Conservation (phyloP, 352 stramenopile genomes). For the Pythium apleroticum region DNA sequence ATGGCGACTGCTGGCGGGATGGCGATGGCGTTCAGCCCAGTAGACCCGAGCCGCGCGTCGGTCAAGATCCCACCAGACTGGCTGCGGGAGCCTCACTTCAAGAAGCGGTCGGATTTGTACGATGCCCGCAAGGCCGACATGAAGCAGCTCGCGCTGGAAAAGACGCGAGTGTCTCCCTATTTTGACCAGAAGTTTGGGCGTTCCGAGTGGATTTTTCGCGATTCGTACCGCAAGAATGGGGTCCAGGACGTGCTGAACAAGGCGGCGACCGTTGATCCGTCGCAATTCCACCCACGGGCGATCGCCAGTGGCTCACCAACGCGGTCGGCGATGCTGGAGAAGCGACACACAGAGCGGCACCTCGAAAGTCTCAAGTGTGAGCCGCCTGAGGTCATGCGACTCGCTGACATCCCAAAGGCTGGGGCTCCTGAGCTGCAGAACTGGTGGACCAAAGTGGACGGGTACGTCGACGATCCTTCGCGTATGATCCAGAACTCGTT, state of each 20-base stretch:
- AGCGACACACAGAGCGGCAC: constrained; percentile 32
- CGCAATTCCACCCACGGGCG: constrained; percentile 37
- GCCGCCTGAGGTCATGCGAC: constrained; percentile 46
- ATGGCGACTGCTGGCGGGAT: background rate
- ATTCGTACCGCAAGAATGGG: constrained; percentile 49
- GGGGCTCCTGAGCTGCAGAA: constrained; percentile 32
- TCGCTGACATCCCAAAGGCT: constrained; percentile 49
- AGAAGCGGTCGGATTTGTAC: constrained; percentile 47
- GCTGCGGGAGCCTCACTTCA: constrained; percentile 47
- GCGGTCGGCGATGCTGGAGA: constrained; percentile 36
- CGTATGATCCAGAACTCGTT: constrained; percentile 42
- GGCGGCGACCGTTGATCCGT: constrained; percentile 17
- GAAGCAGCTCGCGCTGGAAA: constrained; percentile 36
- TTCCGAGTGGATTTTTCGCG: constrained; percentile 47
- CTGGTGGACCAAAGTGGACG: constrained; percentile 60
- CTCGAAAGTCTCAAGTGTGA: constrained; percentile 55
- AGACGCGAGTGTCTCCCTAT: constrained; percentile 23
- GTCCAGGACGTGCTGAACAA: constrained; percentile 36
- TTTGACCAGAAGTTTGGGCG: constrained; percentile 43
- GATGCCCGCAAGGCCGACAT: constrained; percentile 44
- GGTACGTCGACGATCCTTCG: constrained; percentile 61
- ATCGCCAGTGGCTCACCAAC: constrained; percentile 40
- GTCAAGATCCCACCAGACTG: constrained; percentile 59
- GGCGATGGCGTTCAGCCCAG: background rate
- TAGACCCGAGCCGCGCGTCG: background rate